A percentile compares a stretch with the other conserved stretches of the same genome.
Conservation (phyloP, 2,329 filamentous ascomycete species). For the Teratosphaeria gauchensis region DNA sequence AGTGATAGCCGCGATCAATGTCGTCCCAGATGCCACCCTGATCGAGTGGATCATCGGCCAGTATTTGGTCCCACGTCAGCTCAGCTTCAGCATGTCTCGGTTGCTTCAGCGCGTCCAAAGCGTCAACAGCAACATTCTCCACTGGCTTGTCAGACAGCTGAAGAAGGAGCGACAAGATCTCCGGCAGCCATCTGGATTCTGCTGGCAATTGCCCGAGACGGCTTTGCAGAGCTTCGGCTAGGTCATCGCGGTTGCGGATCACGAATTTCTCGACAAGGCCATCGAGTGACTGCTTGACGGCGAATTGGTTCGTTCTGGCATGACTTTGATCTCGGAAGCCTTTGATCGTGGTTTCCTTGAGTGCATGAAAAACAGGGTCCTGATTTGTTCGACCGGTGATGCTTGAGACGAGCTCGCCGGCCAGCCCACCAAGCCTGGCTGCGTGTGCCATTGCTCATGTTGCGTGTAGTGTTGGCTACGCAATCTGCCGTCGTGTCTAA, state of each 20-base stretch:
- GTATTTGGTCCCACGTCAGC: conserved; percentile 71
- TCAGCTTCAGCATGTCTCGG: conserved; percentile 9
- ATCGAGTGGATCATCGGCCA: conserved; percentile 64
- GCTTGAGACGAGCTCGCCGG: conserved; percentile 60
- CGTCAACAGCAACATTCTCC: conserved; percentile 50
- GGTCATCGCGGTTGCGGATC: conserved; percentile 65
- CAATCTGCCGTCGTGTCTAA: not conserved
- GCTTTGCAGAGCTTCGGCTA: conserved; percentile 59
- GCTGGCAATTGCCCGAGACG: conserved; percentile 52
- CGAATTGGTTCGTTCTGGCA: conserved; percentile 40
- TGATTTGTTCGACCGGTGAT: conserved; percentile 42
- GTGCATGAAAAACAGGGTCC: conserved; percentile 23
- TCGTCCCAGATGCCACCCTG: conserved; percentile 61
- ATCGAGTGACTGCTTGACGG: conserved; percentile 30
- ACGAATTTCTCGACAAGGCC: conserved; percentile 76
- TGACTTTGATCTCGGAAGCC: conserved; percentile 33
- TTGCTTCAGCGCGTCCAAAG: not conserved
- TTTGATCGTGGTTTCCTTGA: conserved; percentile 30
- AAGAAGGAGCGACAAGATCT: conserved; percentile 68
- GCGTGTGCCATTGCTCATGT: conserved; percentile 57
- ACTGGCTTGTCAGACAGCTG: conserved; percentile 73
- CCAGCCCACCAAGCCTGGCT: conserved; percentile 53
- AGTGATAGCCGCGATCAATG: conserved; percentile 55
- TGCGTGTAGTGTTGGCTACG: not conserved
- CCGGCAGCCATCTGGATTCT: conserved; percentile 60